Evolutionary conservation across 257 asterid species (phyloP).

Genomic region (Apocynum venetum): DNA sequence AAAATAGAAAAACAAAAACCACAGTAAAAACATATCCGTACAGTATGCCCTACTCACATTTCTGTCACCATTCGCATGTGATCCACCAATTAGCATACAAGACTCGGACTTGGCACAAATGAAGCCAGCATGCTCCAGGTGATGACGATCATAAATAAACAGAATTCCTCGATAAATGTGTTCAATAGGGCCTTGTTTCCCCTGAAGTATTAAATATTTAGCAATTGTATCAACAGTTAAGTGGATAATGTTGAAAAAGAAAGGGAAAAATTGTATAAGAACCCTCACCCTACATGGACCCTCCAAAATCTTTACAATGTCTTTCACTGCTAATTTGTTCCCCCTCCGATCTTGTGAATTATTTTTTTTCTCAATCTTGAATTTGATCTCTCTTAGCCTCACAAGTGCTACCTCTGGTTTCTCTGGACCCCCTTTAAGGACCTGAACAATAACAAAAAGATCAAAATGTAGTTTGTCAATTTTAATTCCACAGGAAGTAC

Average conservation of each 20-base stretch:
- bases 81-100: conserved; percentile 91
- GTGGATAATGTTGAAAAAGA: conserved; percentile 4
- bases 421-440: conserved; percentile 89
- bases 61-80: conserved; percentile 71
- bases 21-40: background rate
- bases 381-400: conserved; percentile 82
- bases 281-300: conserved; percentile 82
- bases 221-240: conserved; percentile 14
- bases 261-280: conserved; percentile 1
- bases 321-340: conserved; percentile 78
- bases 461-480: conserved; percentile 20
- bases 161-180: conserved; percentile 75
- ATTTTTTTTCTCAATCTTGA: conserved; percentile 69
- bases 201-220: conserved; percentile 36
- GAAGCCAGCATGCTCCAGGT: conserved; percentile 97
- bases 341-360: conserved; percentile 66
- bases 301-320: conserved; percentile 77
- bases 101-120: conserved; percentile 86
- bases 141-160: conserved; percentile 84
- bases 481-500: conserved; percentile 2
- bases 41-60: conserved; percentile 45
- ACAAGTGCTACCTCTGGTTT: conserved; percentile 94
- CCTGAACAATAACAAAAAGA: conserved; percentile 42
- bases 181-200: conserved; percentile 94
- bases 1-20: background rate